A percentile compares a stretch with the other conserved stretches of the same genome.
These are phyloP conservation scores for Conringia planisiliqua DNA, from an alignment of 345 rosid species.

Conservation along the genomic window DNA sequence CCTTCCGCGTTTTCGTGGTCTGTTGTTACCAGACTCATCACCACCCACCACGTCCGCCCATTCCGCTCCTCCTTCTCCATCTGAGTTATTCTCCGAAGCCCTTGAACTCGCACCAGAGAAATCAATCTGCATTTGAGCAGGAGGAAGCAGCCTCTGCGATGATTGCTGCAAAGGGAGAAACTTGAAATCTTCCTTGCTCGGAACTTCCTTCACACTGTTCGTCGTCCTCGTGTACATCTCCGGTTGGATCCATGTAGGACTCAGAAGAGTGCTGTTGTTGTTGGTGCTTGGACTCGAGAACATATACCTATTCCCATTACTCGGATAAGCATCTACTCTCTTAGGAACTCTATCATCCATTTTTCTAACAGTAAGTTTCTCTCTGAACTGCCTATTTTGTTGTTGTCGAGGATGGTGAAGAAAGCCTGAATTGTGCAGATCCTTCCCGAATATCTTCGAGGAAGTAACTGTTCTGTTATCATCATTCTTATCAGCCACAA, in stretches of 20 bases:
- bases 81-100: slow-evolving; percentile 84
- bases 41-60: slow-evolving; percentile 46
- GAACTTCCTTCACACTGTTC: slow-evolving; percentile 42
- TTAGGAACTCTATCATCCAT: slow-evolving; percentile 67
- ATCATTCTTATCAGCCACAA: slow-evolving; percentile 40
- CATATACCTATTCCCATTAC: slow-evolving; percentile 45
- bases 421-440: slow-evolving; percentile 20
- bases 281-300: slow-evolving; percentile 29
- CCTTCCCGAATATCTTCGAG: slow-evolving; percentile 23
- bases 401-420: slow-evolving; percentile 26
- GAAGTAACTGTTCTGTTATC: slow-evolving; percentile 34
- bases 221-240: slow-evolving; percentile 51
- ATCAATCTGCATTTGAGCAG: slow-evolving; percentile 82
- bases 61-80: slow-evolving; percentile 70
- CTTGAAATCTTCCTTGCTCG: slow-evolving; percentile 42
- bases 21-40: slow-evolving; percentile 48
- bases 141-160: slow-evolving; percentile 42
- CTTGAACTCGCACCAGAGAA: slow-evolving; percentile 75
- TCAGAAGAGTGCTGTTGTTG: slow-evolving; percentile 46
- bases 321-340: slow-evolving; percentile 49
- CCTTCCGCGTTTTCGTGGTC: slow-evolving; percentile 72
- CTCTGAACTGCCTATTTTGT: slow-evolving; percentile 53
- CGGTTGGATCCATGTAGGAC: slow-evolving; percentile 53
- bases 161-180: slow-evolving; percentile 41
- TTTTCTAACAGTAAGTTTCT: slow-evolving; percentile 82